A percentile compares a stretch with the other conserved stretches of the same genome.
These are phyloP conservation scores for Colletotrichum sp. DNA, from an alignment of 2,329 filamentous ascomycete species.

Conservation along the genomic window DNA sequence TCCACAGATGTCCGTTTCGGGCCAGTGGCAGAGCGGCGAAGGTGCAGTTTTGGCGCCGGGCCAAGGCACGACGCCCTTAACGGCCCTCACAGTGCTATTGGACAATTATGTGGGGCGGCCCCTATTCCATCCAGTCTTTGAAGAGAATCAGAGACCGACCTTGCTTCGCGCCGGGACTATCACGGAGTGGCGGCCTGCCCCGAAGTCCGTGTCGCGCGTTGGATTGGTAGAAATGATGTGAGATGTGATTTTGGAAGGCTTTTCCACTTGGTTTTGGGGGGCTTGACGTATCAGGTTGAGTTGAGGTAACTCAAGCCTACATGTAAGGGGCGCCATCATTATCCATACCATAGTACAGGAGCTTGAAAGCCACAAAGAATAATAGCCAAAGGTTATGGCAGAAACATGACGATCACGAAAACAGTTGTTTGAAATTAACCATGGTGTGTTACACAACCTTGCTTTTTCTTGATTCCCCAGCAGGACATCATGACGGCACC, in stretches of 20 bases:
- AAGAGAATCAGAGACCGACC: neutral
- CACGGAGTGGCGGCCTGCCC: neutral
- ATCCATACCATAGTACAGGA: neutral
- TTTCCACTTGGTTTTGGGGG: rapidly evolving
- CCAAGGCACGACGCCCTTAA: neutral
- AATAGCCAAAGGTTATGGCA: too few species aligned
- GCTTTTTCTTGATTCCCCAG: neutral
- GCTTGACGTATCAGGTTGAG: neutral
- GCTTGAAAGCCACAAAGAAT: too few species aligned
- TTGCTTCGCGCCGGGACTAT: neutral
- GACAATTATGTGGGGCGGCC: conserved; percentile 4
- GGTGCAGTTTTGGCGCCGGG: neutral
- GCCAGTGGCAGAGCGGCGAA: neutral
- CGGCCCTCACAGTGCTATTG: conserved; percentile 7
- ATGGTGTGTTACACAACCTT: too few species aligned
- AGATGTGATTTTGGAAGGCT: neutral
- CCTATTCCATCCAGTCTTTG: neutral
- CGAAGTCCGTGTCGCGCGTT: neutral
- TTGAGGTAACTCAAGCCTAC: neutral
- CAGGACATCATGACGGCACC: neutral
- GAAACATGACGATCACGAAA: too few species aligned
- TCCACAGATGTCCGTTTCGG: neutral
- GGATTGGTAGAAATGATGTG: rapidly evolving
- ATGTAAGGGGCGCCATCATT: neutral
- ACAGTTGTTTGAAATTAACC: too few species aligned